Evolutionary conservation across 768 basidiomycete species (phyloP), one percentile per base, ranked within the genome.

Genomic region (Rhodocollybia butyracea): DNA sequence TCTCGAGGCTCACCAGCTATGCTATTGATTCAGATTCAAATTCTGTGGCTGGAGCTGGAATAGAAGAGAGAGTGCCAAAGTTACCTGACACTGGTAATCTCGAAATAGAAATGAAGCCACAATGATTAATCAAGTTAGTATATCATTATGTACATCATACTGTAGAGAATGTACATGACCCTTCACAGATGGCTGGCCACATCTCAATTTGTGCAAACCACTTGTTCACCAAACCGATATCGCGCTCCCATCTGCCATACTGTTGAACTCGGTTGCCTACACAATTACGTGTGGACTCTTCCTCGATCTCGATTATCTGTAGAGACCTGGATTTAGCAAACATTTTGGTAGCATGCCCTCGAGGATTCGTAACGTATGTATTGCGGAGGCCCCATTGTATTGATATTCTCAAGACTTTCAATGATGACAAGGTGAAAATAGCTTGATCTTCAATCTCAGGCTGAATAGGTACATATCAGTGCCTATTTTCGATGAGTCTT

Each of bases 291-390:
- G 31, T 50, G 3, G 48, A 24, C 22, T 50, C 48, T 27, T 50
- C 48, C 48, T 50, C 31, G 4, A 50, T 22, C 24, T 50, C 48
- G 11, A 50, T 38, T 15, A 26, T 21, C 34, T 26, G 22, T 34
- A 50, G 38, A 50, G 48, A 50, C 48, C 38, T 50, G 8, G 48
- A 50, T 24, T 34, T 21, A 8, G 48, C 22, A 7, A 50, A 50
- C 12, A 50, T 21, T 10, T 50, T 22, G 12, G 17, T 34, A 26
- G 48, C 26, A 24, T 34, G 48, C 26, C 6, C 34, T 50, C 13
- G 15, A 22, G 48, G 48, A 38, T 50, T 24, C 7, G 21, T n/a
- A 12, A 50, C 38, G 21, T 31, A 19, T 5, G 32, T 26, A 15
- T 50, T 31, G 24, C 13, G 21, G 31, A 50, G 32, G 21, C 48